Evolutionary conservation across 108 stramenopile species (phyloP).

Genomic region (Schizochytrium sp.): DNA sequence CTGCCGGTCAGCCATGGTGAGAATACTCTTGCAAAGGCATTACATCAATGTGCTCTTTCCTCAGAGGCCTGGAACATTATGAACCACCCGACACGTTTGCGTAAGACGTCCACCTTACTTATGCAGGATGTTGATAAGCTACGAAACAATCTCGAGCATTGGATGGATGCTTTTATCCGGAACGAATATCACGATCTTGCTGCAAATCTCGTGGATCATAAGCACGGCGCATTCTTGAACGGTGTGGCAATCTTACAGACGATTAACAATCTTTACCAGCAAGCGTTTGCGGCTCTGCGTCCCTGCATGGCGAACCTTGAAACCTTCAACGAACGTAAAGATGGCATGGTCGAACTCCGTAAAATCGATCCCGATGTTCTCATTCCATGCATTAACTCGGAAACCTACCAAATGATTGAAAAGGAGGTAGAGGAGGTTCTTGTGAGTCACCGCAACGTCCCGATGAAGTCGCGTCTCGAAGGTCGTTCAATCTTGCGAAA

Average conservation of each 20-base stretch:
- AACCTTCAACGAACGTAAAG: neutral
- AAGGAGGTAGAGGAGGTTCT: conserved; percentile 37
- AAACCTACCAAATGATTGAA: neutral
- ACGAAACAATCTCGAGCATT: neutral
- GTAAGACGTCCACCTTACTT: neutral
- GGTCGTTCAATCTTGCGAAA: neutral
- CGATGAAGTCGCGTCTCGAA: neutral
- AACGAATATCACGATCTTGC: neutral
- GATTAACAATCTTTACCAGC: neutral
- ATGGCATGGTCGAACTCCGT: conserved; percentile 10
- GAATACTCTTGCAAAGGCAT: neutral
- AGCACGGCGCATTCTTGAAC: neutral
- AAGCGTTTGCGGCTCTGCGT: conserved; percentile 1
- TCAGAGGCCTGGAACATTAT: neutral
- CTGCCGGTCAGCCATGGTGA: neutral
- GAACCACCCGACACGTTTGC: neutral
- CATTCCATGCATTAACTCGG: conserved; percentile 19
- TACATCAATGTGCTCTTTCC: neutral
- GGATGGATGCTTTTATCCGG: conserved; percentile 38
- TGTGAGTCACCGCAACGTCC: neutral
- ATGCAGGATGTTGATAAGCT: neutral
- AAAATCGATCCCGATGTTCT: neutral
- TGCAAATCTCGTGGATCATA: neutral
- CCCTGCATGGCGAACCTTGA: conserved; percentile 32
- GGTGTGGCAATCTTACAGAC: conserved; percentile 1